These are phyloP conservation scores for Eucommia ulmoides DNA, from an alignment of 257 asterid genomes.

Conservation along the genomic window DNA sequence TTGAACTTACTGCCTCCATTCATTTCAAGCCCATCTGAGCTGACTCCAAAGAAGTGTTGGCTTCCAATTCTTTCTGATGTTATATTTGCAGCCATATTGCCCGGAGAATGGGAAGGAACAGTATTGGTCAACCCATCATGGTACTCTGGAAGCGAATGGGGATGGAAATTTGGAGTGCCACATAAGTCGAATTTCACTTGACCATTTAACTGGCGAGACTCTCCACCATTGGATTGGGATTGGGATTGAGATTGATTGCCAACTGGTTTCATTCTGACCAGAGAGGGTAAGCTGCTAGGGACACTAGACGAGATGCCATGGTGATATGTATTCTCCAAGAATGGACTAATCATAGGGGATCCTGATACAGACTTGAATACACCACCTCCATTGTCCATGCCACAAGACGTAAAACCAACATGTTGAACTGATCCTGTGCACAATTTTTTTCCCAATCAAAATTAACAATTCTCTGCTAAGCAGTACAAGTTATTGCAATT, in stretches of 20 bases:
- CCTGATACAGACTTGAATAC: constrained; percentile 44
- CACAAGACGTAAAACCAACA: constrained; percentile 27
- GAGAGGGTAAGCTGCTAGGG: constrained; percentile 52
- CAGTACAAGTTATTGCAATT: constrained; percentile 4
- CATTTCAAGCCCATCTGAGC: constrained; percentile 51
- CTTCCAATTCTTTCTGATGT: constrained; percentile 46
- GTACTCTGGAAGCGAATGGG: background rate
- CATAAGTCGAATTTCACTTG: constrained; percentile 51
- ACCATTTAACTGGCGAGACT: constrained; percentile 40
- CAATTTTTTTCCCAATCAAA: too few species aligned
- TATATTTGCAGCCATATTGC: constrained; percentile 46
- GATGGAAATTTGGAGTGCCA: constrained; percentile 29
- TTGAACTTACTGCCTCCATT: constrained; percentile 42
- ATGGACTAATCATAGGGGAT: constrained; percentile 27
- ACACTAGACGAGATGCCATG: constrained; percentile 53
- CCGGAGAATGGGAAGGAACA: constrained; percentile 52
- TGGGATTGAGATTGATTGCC: too few species aligned
- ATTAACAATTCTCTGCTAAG: too few species aligned
- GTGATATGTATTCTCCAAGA: constrained; percentile 46
- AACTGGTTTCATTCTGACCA: constrained; percentile 35
- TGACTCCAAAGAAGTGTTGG: constrained; percentile 48
- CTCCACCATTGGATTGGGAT: constrained; percentile 32
- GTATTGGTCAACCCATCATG: constrained; percentile 29
- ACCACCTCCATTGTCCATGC: constrained; percentile 42
- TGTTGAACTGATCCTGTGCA: constrained; percentile 50